phyloP scores from a whole-genome alignment of 192 early-diverging fungal genomes.

The Gonapodya sp. region DNA sequence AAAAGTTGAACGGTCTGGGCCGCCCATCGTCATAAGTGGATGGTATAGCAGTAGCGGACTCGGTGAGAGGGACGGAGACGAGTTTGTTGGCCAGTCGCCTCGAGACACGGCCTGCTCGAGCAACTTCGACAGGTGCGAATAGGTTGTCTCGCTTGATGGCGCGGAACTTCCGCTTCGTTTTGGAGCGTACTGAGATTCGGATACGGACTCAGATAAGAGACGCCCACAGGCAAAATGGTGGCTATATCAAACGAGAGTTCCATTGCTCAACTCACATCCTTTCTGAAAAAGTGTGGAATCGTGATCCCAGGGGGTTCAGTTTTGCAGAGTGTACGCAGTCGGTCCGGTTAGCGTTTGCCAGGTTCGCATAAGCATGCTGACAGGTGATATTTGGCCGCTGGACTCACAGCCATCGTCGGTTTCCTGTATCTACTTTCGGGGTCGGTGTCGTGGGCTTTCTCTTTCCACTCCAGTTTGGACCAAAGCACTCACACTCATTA shows the following conservation, averaged over 20 bases:
- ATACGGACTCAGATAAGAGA: background rate
- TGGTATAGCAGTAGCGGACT: background rate
- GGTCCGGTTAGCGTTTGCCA: too few species aligned
- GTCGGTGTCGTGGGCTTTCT: too few species aligned
- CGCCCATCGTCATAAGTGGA: background rate
- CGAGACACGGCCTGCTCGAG: conserved; percentile 15
- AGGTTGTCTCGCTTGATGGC: conserved; percentile 47
- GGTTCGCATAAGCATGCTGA: too few species aligned
- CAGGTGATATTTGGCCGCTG: too few species aligned
- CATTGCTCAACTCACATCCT: background rate
- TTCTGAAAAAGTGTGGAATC: background rate
- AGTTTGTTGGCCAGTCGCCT: background rate
- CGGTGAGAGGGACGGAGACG: background rate
- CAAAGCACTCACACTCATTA: too few species aligned
- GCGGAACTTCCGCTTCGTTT: conserved; percentile 37
- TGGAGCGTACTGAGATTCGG: conserved; percentile 23
- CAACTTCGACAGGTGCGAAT: conserved; percentile 43
- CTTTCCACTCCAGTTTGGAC: too few species aligned
- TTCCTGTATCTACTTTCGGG: too few species aligned
- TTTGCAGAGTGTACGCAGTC: too few species aligned
- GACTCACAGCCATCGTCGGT: too few species aligned
- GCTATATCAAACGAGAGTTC: too few species aligned
- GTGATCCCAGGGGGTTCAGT: too few species aligned
- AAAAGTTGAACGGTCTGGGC: background rate
- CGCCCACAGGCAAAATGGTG: background rate